Conservation (phyloP, 1,284 basidiomycete genomes). For the Apiotrichum sp. region DNA sequence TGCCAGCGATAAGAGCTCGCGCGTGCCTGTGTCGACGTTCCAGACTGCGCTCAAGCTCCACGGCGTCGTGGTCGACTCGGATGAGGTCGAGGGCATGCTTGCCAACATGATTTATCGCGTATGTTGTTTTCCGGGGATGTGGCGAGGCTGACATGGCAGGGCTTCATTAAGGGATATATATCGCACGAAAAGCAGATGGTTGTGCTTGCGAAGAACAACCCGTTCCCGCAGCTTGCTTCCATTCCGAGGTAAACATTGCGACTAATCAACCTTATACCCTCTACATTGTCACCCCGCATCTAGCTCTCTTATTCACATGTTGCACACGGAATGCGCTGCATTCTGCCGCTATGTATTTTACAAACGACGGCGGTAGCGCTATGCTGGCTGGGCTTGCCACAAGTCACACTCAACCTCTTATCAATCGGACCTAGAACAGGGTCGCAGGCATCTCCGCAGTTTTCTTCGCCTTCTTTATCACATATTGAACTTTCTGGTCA, state of each 20-base stretch:
- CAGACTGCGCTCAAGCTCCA: conserved; percentile 63
- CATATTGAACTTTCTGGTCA: neutral
- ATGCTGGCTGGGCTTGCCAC: too few species aligned
- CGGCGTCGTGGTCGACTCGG: conserved; percentile 53
- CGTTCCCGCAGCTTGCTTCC: conserved; percentile 61
- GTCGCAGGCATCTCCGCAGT: neutral
- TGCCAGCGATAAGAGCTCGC: conserved; percentile 60
- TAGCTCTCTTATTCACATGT: neutral
- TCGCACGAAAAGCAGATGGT: conserved; percentile 91
- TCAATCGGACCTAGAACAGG: neutral
- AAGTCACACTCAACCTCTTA: neutral
- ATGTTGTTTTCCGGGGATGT: conserved; percentile 14
- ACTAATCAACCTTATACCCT: neutral
- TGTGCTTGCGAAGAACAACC: conserved; percentile 71
- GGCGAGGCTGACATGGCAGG: conserved; percentile 42
- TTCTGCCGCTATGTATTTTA: neutral
- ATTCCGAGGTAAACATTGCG: conserved; percentile 22
- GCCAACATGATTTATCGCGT: conserved; percentile 87
- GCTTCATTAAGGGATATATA: conserved; percentile 89
- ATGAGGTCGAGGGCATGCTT: conserved; percentile 88
- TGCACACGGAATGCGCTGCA: neutral
- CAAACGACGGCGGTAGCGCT: neutral
- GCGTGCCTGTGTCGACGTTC: conserved; percentile 73
- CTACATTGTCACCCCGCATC: neutral
- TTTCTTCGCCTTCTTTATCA: neutral